Evolutionary conservation across 192 early-diverging fungal genomes (phyloP).

Genomic region (Diversispora epigaea): DNA sequence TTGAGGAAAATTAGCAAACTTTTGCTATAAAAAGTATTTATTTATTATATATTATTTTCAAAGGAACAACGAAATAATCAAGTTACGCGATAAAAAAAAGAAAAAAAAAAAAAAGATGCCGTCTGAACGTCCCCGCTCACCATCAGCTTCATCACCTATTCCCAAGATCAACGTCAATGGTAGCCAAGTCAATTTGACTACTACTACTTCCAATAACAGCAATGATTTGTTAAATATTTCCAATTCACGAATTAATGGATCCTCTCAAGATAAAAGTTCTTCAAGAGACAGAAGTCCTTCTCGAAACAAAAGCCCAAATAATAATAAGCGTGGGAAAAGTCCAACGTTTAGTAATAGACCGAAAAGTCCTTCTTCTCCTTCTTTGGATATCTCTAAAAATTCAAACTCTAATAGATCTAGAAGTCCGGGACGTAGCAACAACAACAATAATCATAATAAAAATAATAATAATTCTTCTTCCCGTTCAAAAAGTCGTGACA

Average conservation of each 20-base stretch:
- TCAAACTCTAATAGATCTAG: background rate
- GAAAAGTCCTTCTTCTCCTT: constrained; percentile 22
- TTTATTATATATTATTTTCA: too few species aligned
- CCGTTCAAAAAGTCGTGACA: constrained; percentile 21
- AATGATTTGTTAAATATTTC: background rate
- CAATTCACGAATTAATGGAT: background rate
- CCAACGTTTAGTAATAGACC: background rate
- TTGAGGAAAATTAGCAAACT: too few species aligned
- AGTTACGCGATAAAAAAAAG: too few species aligned
- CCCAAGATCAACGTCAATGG: background rate
- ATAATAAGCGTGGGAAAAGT: constrained; percentile 26
- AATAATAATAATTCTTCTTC: constrained; percentile 4
- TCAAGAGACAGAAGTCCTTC: constrained; percentile 3
- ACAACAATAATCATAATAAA: constrained; percentile 8
- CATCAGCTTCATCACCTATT: background rate
- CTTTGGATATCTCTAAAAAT: constrained; percentile 13
- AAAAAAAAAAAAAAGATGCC: background rate
- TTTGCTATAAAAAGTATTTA: too few species aligned
- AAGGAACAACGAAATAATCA: too few species aligned
- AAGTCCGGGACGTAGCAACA: constrained; percentile 15
- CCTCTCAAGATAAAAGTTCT: constrained; percentile 19
- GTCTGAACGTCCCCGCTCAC: background rate
- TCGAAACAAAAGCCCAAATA: background rate
- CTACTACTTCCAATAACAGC: background rate
- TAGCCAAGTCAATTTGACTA: background rate